Evolutionary conservation across 31 red algal species (phyloP).

Genomic region (Odonthalia washingtoniensis): DNA sequence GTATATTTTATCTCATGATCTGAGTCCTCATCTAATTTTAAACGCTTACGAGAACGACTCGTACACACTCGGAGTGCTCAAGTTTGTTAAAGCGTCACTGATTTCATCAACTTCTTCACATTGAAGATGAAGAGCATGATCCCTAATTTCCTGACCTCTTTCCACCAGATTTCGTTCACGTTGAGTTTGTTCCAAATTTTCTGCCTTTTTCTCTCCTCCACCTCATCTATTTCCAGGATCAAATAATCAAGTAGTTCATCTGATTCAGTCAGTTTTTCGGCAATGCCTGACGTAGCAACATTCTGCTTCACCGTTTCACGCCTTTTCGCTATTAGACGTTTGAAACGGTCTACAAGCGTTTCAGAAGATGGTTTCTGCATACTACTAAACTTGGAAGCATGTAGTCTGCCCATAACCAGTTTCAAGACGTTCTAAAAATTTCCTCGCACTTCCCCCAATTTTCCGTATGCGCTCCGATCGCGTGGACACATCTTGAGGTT

Average conservation of each 20-base stretch:
- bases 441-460: slow-evolving; percentile 13
- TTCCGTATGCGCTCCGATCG: slow-evolving; percentile 35
- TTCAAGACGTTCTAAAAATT: slow-evolving; percentile 10
- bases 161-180: not conserved
- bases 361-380: slow-evolving; percentile 5
- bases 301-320: not conserved
- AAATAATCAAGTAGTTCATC: slow-evolving; percentile 40
- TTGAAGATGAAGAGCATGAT: too few species aligned
- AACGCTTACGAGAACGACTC: too few species aligned
- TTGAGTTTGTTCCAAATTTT: not conserved
- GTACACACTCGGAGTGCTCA: too few species aligned
- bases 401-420: not conserved
- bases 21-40: too few species aligned
- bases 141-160: not conserved
- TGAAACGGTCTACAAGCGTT: slow-evolving; percentile 38
- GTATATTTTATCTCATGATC: too few species aligned
- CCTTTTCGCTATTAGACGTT: not conserved
- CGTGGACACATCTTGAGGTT: too few species aligned
- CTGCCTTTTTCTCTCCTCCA: not conserved
- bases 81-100: too few species aligned
- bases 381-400: not conserved
- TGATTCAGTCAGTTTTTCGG: slow-evolving; percentile 28
- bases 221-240: slow-evolving; percentile 46
- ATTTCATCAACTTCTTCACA: too few species aligned
- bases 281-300: slow-evolving; percentile 31